Evolutionary conservation across 345 rosid genomes (phyloP).

Genomic region (Cochlearia excelsa): DNA sequence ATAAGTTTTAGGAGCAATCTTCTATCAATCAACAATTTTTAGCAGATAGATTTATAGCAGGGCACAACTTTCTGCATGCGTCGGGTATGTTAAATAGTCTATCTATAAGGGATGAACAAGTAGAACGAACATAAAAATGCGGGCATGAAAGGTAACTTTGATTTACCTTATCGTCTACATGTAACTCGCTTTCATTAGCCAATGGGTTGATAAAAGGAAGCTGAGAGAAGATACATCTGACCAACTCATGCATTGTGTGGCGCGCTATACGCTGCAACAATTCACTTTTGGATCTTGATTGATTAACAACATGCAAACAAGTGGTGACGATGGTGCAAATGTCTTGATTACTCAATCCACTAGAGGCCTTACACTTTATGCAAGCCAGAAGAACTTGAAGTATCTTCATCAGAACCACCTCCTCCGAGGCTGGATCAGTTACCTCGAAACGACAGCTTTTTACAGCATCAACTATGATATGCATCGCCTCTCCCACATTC

Average conservation of each 20-base stretch:
- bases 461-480: conserved; percentile 63
- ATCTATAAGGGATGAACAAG: conserved; percentile 19
- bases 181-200: conserved; percentile 31
- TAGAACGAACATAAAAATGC: conserved; percentile 3
- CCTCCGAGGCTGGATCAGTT: conserved; percentile 73
- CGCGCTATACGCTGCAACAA: conserved; percentile 70
- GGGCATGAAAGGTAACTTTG: background rate
- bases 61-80: background rate
- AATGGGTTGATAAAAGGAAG: conserved; percentile 45
- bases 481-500: conserved; percentile 62
- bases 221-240: conserved; percentile 66
- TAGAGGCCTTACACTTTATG: conserved; percentile 68
- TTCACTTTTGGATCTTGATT: conserved; percentile 68
- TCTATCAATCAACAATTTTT: conserved; percentile 3
- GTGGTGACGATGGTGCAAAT: conserved; percentile 65
- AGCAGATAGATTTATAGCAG: background rate
- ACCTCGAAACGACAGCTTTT: conserved; percentile 72
- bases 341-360: conserved; percentile 59
- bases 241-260: conserved; percentile 70
- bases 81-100: conserved; percentile 9
- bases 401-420: conserved; percentile 74
- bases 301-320: conserved; percentile 72
- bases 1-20: conserved; percentile 12
- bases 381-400: conserved; percentile 84
- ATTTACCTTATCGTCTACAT: conserved; percentile 41